These are phyloP conservation scores for Herpetomonas tarakana DNA, from an alignment of 208 protist species.

Conservation along the genomic window DNA sequence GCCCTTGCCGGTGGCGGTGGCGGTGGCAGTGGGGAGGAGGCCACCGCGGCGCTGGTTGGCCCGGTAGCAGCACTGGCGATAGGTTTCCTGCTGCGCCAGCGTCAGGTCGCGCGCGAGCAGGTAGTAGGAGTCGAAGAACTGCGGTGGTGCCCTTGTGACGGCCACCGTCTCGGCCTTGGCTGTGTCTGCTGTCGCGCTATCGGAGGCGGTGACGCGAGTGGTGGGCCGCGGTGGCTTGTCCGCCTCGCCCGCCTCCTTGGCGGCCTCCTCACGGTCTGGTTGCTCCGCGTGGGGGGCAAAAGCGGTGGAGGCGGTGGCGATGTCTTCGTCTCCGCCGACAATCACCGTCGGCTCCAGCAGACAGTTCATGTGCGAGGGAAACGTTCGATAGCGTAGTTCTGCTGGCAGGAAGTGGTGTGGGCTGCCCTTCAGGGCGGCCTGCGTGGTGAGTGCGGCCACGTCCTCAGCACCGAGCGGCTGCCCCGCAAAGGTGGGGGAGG, in stretches of 20 bases:
- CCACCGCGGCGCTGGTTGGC: conserved; percentile 3
- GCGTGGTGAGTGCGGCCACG: conserved; percentile 24
- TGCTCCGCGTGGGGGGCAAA: too few species aligned
- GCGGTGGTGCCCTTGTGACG: conserved; percentile 3
- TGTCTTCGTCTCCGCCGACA: background rate
- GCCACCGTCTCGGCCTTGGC: background rate
- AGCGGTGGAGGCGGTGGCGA: background rate
- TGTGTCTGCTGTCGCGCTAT: background rate
- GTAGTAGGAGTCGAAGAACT: conserved; percentile 58
- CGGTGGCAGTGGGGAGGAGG: background rate
- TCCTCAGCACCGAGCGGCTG: conserved; percentile 34
- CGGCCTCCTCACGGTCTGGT: background rate
- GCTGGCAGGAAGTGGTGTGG: conserved; percentile 31
- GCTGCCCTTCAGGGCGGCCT: background rate
- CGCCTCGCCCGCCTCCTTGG: background rate
- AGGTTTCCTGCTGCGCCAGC: conserved; percentile 25
- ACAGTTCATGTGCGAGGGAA: conserved; percentile 54
- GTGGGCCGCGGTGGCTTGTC: conserved; percentile 9
- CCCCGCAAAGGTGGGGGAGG: conserved; percentile 22
- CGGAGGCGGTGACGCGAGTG: conserved; percentile 16
- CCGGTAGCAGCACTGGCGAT: conserved; percentile 18
- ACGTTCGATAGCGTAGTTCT: conserved; percentile 49
- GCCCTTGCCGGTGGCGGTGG: background rate
- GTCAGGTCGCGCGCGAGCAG: conserved; percentile 52
- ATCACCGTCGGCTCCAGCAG: conserved; percentile 23